phyloP scores from a whole-genome alignment of 1,284 basidiomycete species.

The Apiotrichum domesticum region DNA sequence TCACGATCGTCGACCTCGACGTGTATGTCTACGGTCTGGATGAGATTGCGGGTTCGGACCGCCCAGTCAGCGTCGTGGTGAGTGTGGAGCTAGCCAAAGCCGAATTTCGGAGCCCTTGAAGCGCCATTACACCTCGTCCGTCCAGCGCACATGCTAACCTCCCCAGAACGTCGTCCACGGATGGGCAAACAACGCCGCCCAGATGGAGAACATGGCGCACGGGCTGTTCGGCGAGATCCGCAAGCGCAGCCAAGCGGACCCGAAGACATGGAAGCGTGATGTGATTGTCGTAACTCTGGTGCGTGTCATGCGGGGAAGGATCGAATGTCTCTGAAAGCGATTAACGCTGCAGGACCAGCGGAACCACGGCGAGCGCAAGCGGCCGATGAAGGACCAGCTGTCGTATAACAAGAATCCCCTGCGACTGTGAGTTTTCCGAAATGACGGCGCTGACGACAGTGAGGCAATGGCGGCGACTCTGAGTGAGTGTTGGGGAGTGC shows the following conservation, averaged over 20 bases:
- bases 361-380: constrained; percentile 58
- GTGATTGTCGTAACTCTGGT: constrained; percentile 44
- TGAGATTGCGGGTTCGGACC: constrained; percentile 26
- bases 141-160: too few species aligned
- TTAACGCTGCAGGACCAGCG: constrained; percentile 54
- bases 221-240: constrained; percentile 33
- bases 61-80: constrained; percentile 31
- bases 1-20: constrained; percentile 33
- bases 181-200: constrained; percentile 18
- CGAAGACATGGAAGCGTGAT: constrained; percentile 24
- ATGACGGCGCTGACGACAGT: not conserved
- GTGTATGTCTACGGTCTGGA: constrained; percentile 37
- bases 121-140: too few species aligned
- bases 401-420: not conserved
- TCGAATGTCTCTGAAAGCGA: too few species aligned
- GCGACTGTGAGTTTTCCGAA: not conserved
- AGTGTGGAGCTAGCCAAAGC: not conserved
- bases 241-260: not conserved
- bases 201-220: constrained; percentile 32
- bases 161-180: constrained; percentile 17
- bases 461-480: constrained; percentile 1
- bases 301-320: constrained; percentile 5
- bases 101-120: too few species aligned
- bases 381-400: constrained; percentile 34
- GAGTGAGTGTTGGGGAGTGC: not conserved